Base-by-base conservation (phyloP, 768 basidiomycete species). In the Vishniacozyma victoriae region DNA sequence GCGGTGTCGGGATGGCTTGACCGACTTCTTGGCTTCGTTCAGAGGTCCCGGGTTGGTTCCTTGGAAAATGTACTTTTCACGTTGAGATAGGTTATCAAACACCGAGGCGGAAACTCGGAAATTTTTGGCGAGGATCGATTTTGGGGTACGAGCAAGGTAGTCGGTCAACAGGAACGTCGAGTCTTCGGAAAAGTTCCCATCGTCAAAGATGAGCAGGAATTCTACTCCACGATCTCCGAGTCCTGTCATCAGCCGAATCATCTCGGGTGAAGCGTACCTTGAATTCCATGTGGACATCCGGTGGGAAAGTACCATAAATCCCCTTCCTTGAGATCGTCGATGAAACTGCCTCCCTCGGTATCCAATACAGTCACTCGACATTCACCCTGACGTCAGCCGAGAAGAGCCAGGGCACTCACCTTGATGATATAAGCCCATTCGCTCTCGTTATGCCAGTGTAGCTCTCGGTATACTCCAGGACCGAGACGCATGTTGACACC, bases 81-180 rank as follows among this genome's bases (percentile, higher is more conserved):
- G 54, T 36, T 74, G 67, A 1, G 82, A 81, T 26, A 83, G 78
- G 37, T 79, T 73, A 48, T 81, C 75, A 48, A 82, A 82, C 3
- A 76, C 73, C 29, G 77, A 69, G 3, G 74, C 73, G 40, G 68
- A 59, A 5, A 75, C 61, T 29, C 78, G 76, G 62, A 84, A 84
- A 65, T 83, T 84, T 72, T 83, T 82, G 14, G 81, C 80, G 2
- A 84, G 69, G 0, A 81, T 78, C 72, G 79, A 79, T 16, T 74
- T 75, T n/a, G 80, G 79, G 14, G 80, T 74, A 56, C 84, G 83
- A 3, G 82, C 75, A 19, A 84, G 72, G 82, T 83, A 85, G 50
- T 85, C 83, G 48, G 82, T 78, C 15, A 82, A 70, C 69, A 78
- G 72, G 61, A 83, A 82, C 1, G 82, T 82, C 3, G 74, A 62